A percentile compares a stretch with the other conserved stretches of the same genome.
Conservation (phyloP, 164 flowering plant genomes). For the Annona squamosa region DNA sequence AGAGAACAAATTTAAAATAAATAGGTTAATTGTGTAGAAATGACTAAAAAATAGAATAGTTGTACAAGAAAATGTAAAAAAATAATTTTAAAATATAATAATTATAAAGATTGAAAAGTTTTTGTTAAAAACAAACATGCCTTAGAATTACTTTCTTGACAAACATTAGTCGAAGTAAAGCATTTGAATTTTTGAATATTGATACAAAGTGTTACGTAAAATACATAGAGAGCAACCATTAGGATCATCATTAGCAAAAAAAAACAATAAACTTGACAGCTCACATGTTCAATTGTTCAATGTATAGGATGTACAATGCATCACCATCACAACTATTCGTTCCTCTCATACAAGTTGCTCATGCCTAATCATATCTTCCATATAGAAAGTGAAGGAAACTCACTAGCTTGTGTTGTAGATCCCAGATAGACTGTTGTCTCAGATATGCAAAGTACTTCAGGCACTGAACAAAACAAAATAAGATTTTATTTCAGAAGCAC, state of each 20-base stretch:
- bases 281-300: too few species aligned
- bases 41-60: too few species aligned
- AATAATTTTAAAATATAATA: too few species aligned
- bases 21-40: too few species aligned
- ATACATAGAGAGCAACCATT: neutral
- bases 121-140: too few species aligned
- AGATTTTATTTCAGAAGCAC: neutral
- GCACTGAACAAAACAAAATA: slow-evolving; percentile 36
- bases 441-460: slow-evolving; percentile 65
- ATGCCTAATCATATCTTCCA: neutral
- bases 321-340: neutral
- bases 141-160: too few species aligned
- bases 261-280: neutral
- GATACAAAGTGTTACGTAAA: neutral
- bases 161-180: neutral
- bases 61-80: too few species aligned
- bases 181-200: neutral
- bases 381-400: slow-evolving; percentile 1
- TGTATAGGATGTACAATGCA: neutral
- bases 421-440: slow-evolving; percentile 43
- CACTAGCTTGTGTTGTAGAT: slow-evolving; percentile 59
- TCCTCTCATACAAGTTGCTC: neutral
- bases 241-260: neutral
- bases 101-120: too few species aligned
- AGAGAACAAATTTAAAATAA: neutral